A percentile compares a stretch with the other conserved stretches of the same genome.
Conservation (phyloP, 106 monocot genomes). For the Dendrobium chrysotoxum region DNA sequence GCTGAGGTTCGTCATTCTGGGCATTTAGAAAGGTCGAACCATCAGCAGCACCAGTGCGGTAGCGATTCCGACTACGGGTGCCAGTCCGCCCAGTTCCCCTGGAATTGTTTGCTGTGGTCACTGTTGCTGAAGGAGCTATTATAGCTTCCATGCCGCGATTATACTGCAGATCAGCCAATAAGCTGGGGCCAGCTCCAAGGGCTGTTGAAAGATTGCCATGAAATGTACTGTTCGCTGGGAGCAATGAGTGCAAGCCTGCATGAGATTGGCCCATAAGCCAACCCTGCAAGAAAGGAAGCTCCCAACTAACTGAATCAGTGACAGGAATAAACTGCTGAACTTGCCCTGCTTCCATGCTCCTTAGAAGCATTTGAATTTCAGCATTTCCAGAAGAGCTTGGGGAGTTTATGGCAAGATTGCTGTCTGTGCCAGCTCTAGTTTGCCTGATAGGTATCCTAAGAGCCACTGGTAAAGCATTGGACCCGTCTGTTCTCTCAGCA, state of each 20-base stretch:
- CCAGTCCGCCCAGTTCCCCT: constrained; percentile 17
- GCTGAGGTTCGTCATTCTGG: constrained; percentile 17
- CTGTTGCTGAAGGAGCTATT: constrained; percentile 17
- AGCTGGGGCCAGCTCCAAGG: constrained; percentile 13
- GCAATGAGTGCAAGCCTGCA: constrained; percentile 21
- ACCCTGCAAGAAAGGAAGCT: constrained; percentile 79
- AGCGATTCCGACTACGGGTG: constrained; percentile 27
- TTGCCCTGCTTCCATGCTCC: constrained; percentile 59
- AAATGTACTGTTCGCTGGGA: constrained; percentile 9
- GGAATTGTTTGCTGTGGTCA: not conserved
- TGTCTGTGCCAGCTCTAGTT: constrained; percentile 11
- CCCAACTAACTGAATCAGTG: constrained; percentile 66
- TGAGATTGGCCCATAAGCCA: constrained; percentile 83
- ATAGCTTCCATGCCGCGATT: constrained; percentile 11
- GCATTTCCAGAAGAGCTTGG: constrained; percentile 18
- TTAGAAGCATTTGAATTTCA: constrained; percentile 51
- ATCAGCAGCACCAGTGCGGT: constrained; percentile 20
- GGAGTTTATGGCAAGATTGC: constrained; percentile 6
- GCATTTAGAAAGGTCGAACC: constrained; percentile 15
- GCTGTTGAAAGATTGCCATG: constrained; percentile 20
- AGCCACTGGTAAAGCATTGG: constrained; percentile 9
- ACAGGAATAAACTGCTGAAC: constrained; percentile 47
- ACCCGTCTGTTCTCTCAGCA: constrained; percentile 10
- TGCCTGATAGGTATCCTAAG: constrained; percentile 13
- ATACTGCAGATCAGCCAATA: constrained; percentile 12